Percentiles rank a stretch among this genome's conserved stretches.
phyloP scores from a whole-genome alignment of 2,329 filamentous ascomycete species.

The Alternaria novae-zelandiae region DNA sequence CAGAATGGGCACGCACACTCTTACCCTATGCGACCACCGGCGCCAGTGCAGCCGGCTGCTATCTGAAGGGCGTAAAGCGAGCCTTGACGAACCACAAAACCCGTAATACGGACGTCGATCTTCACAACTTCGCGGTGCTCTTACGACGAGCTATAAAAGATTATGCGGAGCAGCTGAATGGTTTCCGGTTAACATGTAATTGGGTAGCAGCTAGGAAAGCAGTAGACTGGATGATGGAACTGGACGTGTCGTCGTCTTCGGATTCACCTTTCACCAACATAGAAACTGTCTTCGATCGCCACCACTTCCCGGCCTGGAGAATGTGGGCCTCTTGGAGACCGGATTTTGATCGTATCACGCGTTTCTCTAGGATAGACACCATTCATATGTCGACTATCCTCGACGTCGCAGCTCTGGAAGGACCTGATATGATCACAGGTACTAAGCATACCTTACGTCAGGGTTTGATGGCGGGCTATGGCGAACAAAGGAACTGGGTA shows the following conservation, averaged over 20 bases:
- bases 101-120: constrained; percentile 17
- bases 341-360: constrained; percentile 20
- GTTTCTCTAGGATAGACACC: constrained; percentile 20
- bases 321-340: constrained; percentile 42
- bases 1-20: constrained; percentile 32
- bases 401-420: constrained; percentile 38
- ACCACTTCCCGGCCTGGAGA: constrained; percentile 34
- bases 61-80: constrained; percentile 31
- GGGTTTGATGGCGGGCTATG: constrained; percentile 31
- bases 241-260: constrained; percentile 12
- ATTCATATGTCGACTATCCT: constrained; percentile 20
- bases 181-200: constrained; percentile 28
- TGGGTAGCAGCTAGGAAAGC: constrained; percentile 31
- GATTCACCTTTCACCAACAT: constrained; percentile 15
- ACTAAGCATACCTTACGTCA: constrained; percentile 26
- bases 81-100: constrained; percentile 19
- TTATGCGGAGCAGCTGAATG: constrained; percentile 34
- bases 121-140: constrained; percentile 33
- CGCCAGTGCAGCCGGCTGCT: constrained; percentile 27
- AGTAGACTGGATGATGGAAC: constrained; percentile 29
- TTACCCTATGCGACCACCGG: constrained; percentile 35
- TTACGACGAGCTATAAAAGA: constrained; percentile 26
- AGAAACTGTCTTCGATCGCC: constrained; percentile 32
- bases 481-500: constrained; percentile 14
- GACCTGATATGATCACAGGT: constrained; percentile 36